Conservation (phyloP, 75 land plant species). For the Selaginella tamariscina region DNA sequence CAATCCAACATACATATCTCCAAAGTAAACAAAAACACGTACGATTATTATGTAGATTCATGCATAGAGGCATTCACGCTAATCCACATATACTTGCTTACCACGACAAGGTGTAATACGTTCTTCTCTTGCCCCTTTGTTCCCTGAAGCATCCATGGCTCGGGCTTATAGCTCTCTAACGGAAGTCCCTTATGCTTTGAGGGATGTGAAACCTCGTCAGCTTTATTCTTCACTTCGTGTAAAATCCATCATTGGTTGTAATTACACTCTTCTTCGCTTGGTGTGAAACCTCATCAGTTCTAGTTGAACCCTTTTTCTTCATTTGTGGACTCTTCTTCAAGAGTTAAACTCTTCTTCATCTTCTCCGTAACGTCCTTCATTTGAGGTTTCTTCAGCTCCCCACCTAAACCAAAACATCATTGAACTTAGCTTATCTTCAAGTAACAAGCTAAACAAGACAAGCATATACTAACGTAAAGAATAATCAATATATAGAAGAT, state of each 20-base stretch:
- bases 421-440: not conserved
- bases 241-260: not conserved
- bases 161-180: constrained; percentile 51
- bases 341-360: not conserved
- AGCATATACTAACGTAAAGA: too few species aligned
- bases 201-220: not conserved
- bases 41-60: not conserved
- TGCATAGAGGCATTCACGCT: not conserved
- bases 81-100: constrained; percentile 27
- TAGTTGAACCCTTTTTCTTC: constrained; percentile 18
- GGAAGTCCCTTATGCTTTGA: constrained; percentile 13
- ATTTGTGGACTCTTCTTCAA: constrained; percentile 13
- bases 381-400: not conserved
- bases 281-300: not conserved
- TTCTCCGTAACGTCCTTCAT: constrained; percentile 9
- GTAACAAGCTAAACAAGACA: too few species aligned
- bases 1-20: not conserved
- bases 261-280: not conserved
- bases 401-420: not conserved
- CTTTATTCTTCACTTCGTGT: constrained; percentile 2
- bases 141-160: constrained; percentile 61
- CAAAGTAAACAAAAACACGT: not conserved
- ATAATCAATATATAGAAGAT: too few species aligned
- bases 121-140: constrained; percentile 25
- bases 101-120: constrained; percentile 84